Base-by-base conservation (phyloP, 176 grass and related monocot genomes). In the Eragrostis curvula region DNA sequence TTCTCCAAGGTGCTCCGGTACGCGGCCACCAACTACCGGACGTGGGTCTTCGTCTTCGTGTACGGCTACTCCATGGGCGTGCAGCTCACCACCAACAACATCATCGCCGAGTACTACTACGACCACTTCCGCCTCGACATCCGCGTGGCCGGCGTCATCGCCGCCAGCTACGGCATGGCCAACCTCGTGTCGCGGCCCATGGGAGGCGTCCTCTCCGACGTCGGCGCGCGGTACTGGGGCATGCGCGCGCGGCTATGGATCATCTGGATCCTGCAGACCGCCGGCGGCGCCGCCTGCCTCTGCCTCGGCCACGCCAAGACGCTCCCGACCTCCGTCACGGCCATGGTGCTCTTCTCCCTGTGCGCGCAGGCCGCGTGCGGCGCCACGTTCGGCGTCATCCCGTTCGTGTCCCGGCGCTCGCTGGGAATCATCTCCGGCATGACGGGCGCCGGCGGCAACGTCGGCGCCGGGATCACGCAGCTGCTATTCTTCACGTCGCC, bases 41-140 rank as follows among this genome's bases (percentile, higher is more conserved):
- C 96, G 0, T 95, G 95, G 95, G 75, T 95, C 61, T 95, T 98
- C n/a, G 95, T 93, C 17, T 81, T 98, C 9, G 77, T 98, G 28
- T 98, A 98, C 23, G 95, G 95, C 20, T 98, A 98, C 58, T 76
- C 43, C 66, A 98, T 98, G 95, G 95, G 95, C 7, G 95, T 98
- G 13, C 90, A 98, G 88, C 88, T 95, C 15, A 98, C 92, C 30
- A 98, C 92, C 2, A 90, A 95, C 79, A 98, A 98, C n/a, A 86
- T 98, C 46, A 98, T 98, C 63, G 90, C 92, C 3, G 92, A 98
- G 84, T 98, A 98, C 81, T 93, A 66, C 88, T 95, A 58, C 60
- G 92, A 98, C 55, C 86, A 57, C 8, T 98, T 98, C 77, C 55
- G 91, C 78, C 90, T 98, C 3, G 86, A 95, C 71, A 88, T 98